Evolutionary conservation across 805 yeast species (phyloP).

Genomic region (Metschnikowia orientalis): DNA sequence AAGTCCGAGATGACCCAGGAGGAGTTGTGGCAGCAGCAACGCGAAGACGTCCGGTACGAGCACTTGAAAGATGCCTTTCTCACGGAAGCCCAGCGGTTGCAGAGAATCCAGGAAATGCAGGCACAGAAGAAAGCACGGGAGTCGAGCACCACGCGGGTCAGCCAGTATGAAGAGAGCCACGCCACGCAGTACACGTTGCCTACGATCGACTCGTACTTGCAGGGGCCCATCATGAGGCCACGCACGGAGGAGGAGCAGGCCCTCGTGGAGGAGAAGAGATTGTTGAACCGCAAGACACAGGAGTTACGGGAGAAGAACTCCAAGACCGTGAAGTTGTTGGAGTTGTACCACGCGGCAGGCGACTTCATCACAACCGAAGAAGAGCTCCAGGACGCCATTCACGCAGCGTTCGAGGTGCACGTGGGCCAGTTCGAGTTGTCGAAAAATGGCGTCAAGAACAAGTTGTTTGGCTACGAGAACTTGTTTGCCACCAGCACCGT

Average conservation of each 20-base stretch:
- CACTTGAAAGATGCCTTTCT: conserved; percentile 62
- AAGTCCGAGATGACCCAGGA: conserved; percentile 25
- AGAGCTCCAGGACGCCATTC: conserved; percentile 54
- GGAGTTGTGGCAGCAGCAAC: conserved; percentile 45
- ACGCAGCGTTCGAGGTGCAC: conserved; percentile 48
- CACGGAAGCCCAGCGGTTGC: conserved; percentile 48
- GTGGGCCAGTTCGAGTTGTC: conserved; percentile 32
- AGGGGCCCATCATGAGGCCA: conserved; percentile 66
- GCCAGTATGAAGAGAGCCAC: conserved; percentile 38
- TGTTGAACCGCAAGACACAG: conserved; percentile 57
- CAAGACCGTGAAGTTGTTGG: conserved; percentile 56
- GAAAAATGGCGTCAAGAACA: conserved; percentile 32
- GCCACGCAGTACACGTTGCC: conserved; percentile 72
- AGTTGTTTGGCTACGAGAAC: conserved; percentile 29
- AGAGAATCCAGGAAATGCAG: conserved; percentile 31
- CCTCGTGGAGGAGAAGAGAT: conserved; percentile 53
- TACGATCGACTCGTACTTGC: conserved; percentile 61
- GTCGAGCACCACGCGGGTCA: conserved; percentile 23
- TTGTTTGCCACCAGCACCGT: conserved; percentile 25
- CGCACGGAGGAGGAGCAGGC: conserved; percentile 69
- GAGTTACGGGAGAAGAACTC: conserved; percentile 51
- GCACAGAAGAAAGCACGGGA: conserved; percentile 25
- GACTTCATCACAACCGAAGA: conserved; percentile 70
- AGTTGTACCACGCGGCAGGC: conserved; percentile 66
- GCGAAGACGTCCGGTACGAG: conserved; percentile 65